Conservation (phyloP, 2,329 filamentous ascomycete genomes). For the Xylariaceae sp. region DNA sequence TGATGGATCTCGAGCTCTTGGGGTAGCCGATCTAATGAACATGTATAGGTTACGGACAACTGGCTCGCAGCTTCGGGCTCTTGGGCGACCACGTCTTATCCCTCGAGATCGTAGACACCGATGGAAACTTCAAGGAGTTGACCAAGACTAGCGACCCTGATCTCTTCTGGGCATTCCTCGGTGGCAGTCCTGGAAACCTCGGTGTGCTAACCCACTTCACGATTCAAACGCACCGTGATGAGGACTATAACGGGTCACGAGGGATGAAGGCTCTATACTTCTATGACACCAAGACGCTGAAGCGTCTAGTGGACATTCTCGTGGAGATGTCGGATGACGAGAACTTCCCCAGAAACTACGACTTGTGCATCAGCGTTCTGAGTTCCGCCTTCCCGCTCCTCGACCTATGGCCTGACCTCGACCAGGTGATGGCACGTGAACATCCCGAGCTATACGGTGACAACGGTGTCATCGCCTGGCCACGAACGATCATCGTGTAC, state of each 20-base stretch:
- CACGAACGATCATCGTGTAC: slow-evolving; percentile 52
- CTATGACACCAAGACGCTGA: slow-evolving; percentile 49
- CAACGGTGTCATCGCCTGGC: slow-evolving; percentile 47
- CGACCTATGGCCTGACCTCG: slow-evolving; percentile 45
- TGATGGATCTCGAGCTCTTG: background rate
- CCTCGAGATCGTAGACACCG: slow-evolving; percentile 54
- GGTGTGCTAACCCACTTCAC: slow-evolving; percentile 63
- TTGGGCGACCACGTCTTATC: slow-evolving; percentile 60
- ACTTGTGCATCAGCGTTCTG: slow-evolving; percentile 55
- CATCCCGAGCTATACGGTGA: slow-evolving; percentile 48
- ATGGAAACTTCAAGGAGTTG: slow-evolving; percentile 54
- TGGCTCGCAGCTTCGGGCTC: slow-evolving; percentile 58
- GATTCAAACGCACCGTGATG: slow-evolving; percentile 49
- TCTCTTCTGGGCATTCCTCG: slow-evolving; percentile 64
- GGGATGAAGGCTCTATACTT: slow-evolving; percentile 52
- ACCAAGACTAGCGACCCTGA: slow-evolving; percentile 58
- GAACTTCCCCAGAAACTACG: slow-evolving; percentile 53
- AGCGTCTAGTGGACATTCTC: slow-evolving; percentile 47
- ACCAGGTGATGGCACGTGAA: slow-evolving; percentile 44
- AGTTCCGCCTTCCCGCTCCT: slow-evolving; percentile 49
- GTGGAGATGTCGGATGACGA: slow-evolving; percentile 53
- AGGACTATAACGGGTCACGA: slow-evolving; percentile 48
- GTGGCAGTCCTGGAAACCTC: slow-evolving; percentile 64
- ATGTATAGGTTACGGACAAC: slow-evolving; percentile 49
- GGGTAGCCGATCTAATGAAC: slow-evolving; percentile 8